These are phyloP conservation scores for Myxozyma geophila DNA, from an alignment of 805 yeast genomes.

Conservation along the genomic window DNA sequence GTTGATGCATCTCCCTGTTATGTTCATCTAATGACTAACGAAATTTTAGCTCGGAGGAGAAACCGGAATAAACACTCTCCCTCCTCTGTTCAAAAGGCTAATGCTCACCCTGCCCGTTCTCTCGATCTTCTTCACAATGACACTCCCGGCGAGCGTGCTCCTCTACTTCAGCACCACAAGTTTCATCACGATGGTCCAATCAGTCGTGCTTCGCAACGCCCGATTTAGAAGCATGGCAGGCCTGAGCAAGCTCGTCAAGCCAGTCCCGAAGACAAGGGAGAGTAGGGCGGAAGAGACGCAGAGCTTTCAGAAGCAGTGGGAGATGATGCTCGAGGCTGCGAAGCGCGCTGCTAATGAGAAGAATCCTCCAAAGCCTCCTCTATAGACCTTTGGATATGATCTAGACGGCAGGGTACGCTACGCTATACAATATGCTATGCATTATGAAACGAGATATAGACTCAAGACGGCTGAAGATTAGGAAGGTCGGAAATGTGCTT, in stretches of 20 bases:
- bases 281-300: neutral
- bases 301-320: constrained; percentile 17
- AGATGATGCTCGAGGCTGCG: constrained; percentile 25
- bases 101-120: constrained; percentile 76
- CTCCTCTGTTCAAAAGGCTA: constrained; percentile 67
- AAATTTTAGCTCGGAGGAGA: constrained; percentile 85
- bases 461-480: too few relatives aligned
- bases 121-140: constrained; percentile 87
- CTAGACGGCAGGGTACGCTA: neutral
- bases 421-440: neutral
- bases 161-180: constrained; percentile 86
- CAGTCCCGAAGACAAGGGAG: constrained; percentile 38
- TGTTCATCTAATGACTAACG: neutral
- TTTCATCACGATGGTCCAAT: constrained; percentile 71
- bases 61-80: constrained; percentile 73
- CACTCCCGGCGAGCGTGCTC: constrained; percentile 81
- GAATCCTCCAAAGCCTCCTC: neutral
- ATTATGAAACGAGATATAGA: neutral
- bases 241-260: constrained; percentile 65
- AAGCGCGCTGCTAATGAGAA: constrained; percentile 25
- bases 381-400: neutral
- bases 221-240: constrained; percentile 61
- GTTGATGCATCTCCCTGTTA: neutral
- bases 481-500: too few relatives aligned
- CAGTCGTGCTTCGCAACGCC: constrained; percentile 63